A percentile compares a stretch with the other conserved stretches of the same genome.
phyloP scores from a whole-genome alignment of 1,139 yeast genomes.

The Kodamaea sp. region DNA sequence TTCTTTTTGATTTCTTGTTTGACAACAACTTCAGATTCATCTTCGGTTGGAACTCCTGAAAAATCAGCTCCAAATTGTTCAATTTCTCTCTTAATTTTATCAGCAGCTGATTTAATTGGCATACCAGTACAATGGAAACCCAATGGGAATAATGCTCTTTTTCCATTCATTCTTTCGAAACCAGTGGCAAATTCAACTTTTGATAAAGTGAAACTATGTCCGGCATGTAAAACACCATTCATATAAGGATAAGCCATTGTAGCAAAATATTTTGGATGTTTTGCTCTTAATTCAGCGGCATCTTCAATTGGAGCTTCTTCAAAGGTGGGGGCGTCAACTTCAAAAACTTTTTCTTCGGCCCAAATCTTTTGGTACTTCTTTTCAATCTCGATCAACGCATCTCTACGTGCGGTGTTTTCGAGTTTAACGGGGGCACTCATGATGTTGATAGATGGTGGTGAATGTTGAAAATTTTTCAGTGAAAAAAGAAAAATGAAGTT shows the following conservation, averaged over 20 bases:
- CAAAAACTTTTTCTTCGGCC: constrained; percentile 82
- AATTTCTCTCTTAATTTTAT: constrained; percentile 86
- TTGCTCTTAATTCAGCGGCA: constrained; percentile 67
- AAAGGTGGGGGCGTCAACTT: constrained; percentile 78
- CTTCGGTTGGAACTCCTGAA: constrained; percentile 58
- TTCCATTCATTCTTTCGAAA: constrained; percentile 92
- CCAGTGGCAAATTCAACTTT: constrained; percentile 94
- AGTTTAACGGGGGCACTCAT: constrained; percentile 46
- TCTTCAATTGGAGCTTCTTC: constrained; percentile 56
- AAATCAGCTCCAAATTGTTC: constrained; percentile 87
- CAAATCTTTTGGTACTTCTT: constrained; percentile 84
- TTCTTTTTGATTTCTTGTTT: constrained; percentile 38
- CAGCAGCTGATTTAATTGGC: constrained; percentile 98
- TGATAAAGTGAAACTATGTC: constrained; percentile 93
- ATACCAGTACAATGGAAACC: constrained; percentile 99
- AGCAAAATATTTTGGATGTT: constrained; percentile 83
- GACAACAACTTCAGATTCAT: constrained; percentile 44
- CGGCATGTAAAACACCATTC: constrained; percentile 98
- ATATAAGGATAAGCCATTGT: constrained; percentile 99
- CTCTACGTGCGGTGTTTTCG: constrained; percentile 82
- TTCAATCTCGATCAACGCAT: constrained; percentile 84
- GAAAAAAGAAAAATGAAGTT: no score
- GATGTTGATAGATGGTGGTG: no score
- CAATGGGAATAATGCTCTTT: constrained; percentile 87
- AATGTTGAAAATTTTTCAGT: constrained; percentile 8